Conservation (phyloP, 306 rosid genomes). For the Quercus parvula region DNA sequence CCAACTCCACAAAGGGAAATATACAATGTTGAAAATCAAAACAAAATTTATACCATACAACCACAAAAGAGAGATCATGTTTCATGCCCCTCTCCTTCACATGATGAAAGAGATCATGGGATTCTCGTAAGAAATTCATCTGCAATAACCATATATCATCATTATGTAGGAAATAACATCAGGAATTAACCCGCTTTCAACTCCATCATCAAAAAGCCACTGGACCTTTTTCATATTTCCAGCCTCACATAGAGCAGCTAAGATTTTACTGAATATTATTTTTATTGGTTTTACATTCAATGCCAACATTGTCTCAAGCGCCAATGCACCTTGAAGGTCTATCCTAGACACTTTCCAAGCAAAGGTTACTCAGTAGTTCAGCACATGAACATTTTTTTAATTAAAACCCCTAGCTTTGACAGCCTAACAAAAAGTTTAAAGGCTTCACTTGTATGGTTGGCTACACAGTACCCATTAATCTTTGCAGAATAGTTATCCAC, state of each 20-base stretch:
- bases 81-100: constrained; percentile 60
- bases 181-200: constrained; percentile 44
- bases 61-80: constrained; percentile 36
- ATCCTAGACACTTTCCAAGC: constrained; percentile 32
- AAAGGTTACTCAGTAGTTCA: constrained; percentile 52
- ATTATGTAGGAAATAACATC: constrained; percentile 62
- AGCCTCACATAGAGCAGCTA: constrained; percentile 53
- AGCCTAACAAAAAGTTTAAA: constrained; percentile 43
- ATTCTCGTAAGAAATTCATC: constrained; percentile 47
- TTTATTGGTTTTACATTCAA: constrained; percentile 47
- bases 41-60: constrained; percentile 60
- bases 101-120: constrained; percentile 58
- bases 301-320: constrained; percentile 42
- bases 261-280: constrained; percentile 46
- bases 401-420: constrained; percentile 40
- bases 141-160: constrained; percentile 72
- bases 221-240: constrained; percentile 51
- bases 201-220: constrained; percentile 39
- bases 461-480: constrained; percentile 70
- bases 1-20: constrained; percentile 89
- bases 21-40: constrained; percentile 60
- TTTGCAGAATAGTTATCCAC: constrained; percentile 58
- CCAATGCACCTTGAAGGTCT: constrained; percentile 18
- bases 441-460: constrained; percentile 35
- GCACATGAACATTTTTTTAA: constrained; percentile 33